Conservation (phyloP, 805 yeast genomes). For the Danielia oregonensis region DNA sequence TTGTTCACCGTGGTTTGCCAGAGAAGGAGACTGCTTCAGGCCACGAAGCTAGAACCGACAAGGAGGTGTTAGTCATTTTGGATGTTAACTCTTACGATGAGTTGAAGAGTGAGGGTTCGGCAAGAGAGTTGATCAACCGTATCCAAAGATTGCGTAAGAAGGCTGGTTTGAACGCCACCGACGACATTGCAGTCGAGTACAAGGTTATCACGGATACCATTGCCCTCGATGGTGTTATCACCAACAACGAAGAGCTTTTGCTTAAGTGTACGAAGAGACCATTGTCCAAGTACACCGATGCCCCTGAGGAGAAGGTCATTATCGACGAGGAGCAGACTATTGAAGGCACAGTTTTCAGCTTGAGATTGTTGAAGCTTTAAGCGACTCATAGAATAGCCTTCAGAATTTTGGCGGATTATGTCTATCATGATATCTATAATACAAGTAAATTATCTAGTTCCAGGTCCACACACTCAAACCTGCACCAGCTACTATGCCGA, state of each 20-base stretch:
- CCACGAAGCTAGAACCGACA: slow-evolving; percentile 82
- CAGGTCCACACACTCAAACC: slow-evolving; percentile 60
- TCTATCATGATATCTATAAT: too few species aligned
- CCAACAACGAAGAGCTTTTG: slow-evolving; percentile 63
- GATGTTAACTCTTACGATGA: slow-evolving; percentile 87
- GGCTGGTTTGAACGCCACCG: slow-evolving; percentile 91
- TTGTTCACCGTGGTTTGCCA: slow-evolving; percentile 86
- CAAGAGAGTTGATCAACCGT: slow-evolving; percentile 95
- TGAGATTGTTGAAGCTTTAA: slow-evolving; percentile 71
- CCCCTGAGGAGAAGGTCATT: slow-evolving; percentile 37
- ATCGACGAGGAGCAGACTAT: slow-evolving; percentile 81
- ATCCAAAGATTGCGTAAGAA: slow-evolving; percentile 97
- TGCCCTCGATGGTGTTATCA: slow-evolving; percentile 57
- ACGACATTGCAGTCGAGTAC: slow-evolving; percentile 88
- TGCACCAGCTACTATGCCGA: slow-evolving; percentile 70
- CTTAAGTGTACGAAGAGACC: slow-evolving; percentile 74
- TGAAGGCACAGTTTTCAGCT: slow-evolving; percentile 72
- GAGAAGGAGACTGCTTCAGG: slow-evolving; percentile 62
- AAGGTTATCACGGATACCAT: slow-evolving; percentile 62
- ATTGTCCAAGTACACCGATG: slow-evolving; percentile 45
- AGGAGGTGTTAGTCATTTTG: slow-evolving; percentile 83
- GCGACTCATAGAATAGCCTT: neutral
- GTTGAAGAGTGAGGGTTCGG: slow-evolving; percentile 88
- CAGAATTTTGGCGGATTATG: too few species aligned
- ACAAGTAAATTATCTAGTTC: slow-evolving; percentile 4